Evolutionary conservation across 495 filamentous ascomycete species (phyloP).

Genomic region (Talaromyces liani): DNA sequence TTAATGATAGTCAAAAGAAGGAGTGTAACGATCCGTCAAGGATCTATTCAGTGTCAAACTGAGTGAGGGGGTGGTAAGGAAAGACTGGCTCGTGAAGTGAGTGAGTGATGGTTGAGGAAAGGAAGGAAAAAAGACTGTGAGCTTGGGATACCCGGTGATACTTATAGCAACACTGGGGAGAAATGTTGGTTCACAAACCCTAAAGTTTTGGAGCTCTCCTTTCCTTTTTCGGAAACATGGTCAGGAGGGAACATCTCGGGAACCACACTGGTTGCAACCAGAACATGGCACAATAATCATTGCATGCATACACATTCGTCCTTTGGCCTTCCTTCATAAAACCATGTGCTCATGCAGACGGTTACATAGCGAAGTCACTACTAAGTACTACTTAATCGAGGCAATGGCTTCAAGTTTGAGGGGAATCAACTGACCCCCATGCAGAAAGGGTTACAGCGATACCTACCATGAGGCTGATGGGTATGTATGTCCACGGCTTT

Average conservation of each 20-base stretch:
- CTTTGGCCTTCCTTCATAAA: background rate
- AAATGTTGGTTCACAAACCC: background rate
- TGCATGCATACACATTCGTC: background rate
- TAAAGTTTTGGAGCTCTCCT: background rate
- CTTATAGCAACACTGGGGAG: background rate
- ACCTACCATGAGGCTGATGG: background rate
- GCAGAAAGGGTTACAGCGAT: background rate
- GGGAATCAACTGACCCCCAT: background rate
- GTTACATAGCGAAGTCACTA: background rate
- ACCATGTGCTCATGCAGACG: background rate
- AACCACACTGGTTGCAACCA: background rate
- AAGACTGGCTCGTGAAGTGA: background rate
- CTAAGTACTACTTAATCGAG: background rate
- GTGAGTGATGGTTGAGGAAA: background rate
- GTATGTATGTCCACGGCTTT: background rate
- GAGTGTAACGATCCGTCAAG: slow-evolving; percentile 8
- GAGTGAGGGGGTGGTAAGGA: background rate
- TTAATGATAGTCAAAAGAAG: background rate
- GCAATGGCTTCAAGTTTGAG: background rate
- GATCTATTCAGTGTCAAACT: slow-evolving; percentile 8
- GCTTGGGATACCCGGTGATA: background rate
- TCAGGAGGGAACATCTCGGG: background rate
- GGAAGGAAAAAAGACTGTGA: background rate
- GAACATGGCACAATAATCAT: background rate
- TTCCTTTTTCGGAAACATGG: background rate